A percentile compares a stretch with the other conserved stretches of the same genome.
These are phyloP conservation scores for Alternaria consortialis DNA, from an alignment of 2,329 filamentous ascomycete genomes.

Conservation along the genomic window DNA sequence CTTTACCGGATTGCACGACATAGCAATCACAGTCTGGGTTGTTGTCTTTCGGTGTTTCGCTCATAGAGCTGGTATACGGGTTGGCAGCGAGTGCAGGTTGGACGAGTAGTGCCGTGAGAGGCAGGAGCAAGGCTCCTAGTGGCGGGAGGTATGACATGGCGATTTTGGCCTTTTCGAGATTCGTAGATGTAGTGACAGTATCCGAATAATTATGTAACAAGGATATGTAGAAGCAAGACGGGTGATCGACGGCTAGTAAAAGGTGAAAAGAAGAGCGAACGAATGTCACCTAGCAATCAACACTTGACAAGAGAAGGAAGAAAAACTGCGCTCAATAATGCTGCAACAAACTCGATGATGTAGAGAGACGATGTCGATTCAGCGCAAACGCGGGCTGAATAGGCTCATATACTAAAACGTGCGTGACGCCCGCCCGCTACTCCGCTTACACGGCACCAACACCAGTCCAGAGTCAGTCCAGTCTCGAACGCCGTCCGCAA, in stretches of 20 bases:
- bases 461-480: background rate
- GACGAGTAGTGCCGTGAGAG: conserved; percentile 35
- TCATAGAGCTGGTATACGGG: conserved; percentile 42
- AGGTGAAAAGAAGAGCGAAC: conserved; percentile 11
- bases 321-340: conserved; percentile 7
- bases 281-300: conserved; percentile 22
- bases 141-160: conserved; percentile 29
- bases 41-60: conserved; percentile 44
- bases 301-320: background rate
- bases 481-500: background rate
- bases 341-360: conserved; percentile 1
- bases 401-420: conserved; percentile 29
- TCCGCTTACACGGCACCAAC: conserved; percentile 16
- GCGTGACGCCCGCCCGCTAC: conserved; percentile 15
- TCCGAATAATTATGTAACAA: conserved; percentile 11
- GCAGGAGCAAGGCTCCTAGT: conserved; percentile 35
- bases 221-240: conserved; percentile 6
- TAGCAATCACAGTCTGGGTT: conserved; percentile 58
- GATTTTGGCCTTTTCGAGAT: background rate
- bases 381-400: conserved; percentile 17
- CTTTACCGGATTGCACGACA: conserved; percentile 54
- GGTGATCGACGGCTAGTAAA: conserved; percentile 16
- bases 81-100: conserved; percentile 32
- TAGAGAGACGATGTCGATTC: background rate
- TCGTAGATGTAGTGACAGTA: background rate